Conservation (phyloP, 2,329 filamentous ascomycete species). For the Juglanconis oblonga region DNA sequence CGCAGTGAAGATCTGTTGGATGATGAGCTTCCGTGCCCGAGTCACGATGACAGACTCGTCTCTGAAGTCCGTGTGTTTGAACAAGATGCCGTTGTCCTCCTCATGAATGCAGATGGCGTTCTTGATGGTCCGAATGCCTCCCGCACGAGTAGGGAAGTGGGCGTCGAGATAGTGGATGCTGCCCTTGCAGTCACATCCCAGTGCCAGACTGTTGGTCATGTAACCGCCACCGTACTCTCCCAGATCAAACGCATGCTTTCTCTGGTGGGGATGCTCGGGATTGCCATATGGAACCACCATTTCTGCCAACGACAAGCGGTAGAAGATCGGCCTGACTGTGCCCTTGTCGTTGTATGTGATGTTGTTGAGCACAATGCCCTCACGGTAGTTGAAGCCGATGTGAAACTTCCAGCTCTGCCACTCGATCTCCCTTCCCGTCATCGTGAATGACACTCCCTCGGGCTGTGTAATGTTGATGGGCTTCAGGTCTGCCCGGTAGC, state of each 20-base stretch:
- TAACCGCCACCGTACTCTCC: slow-evolving; percentile 81
- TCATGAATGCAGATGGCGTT: slow-evolving; percentile 96
- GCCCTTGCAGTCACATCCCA: slow-evolving; percentile 85
- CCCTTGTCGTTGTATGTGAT: slow-evolving; percentile 87
- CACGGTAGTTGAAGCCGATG: slow-evolving; percentile 91
- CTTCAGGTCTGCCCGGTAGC: slow-evolving; percentile 77
- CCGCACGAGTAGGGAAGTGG: slow-evolving; percentile 74
- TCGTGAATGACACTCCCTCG: slow-evolving; percentile 81
- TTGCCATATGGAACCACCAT: slow-evolving; percentile 93
- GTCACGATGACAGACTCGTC: slow-evolving; percentile 86
- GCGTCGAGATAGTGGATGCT: slow-evolving; percentile 90
- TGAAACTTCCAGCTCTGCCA: slow-evolving; percentile 97
- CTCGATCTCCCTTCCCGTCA: slow-evolving; percentile 69
- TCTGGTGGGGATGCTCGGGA: slow-evolving; percentile 74
- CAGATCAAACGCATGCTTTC: slow-evolving; percentile 79
- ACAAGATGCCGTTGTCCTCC: slow-evolving; percentile 86
- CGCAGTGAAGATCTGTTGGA: slow-evolving; percentile 91
- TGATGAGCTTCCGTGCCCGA: slow-evolving; percentile 77
- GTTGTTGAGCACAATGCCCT: slow-evolving; percentile 87
- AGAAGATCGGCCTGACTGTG: slow-evolving; percentile 75
- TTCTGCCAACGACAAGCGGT: slow-evolving; percentile 82
- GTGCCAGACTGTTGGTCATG: slow-evolving; percentile 74
- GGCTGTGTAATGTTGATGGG: slow-evolving; percentile 71
- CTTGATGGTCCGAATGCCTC: slow-evolving; percentile 77
- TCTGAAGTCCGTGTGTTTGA: slow-evolving; percentile 93